Conservation (phyloP, 768 basidiomycete genomes). For the Suillus occidentalis region DNA sequence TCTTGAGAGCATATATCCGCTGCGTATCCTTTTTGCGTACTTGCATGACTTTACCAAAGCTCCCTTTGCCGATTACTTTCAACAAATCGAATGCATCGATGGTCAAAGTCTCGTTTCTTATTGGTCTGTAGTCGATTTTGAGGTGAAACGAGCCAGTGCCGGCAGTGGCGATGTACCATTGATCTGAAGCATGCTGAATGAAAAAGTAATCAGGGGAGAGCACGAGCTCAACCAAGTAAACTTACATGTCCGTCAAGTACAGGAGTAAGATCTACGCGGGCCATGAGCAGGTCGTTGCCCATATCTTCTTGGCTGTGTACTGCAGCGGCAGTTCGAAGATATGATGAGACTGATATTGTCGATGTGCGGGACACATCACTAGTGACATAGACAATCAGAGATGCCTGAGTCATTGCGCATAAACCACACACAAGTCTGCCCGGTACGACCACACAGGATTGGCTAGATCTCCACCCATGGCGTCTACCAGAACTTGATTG, state of each 20-base stretch:
- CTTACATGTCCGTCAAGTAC: slow-evolving; percentile 75
- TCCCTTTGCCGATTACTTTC: slow-evolving; percentile 97
- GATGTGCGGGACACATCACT: slow-evolving; percentile 96
- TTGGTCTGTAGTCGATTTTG: slow-evolving; percentile 92
- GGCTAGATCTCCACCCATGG: slow-evolving; percentile 88
- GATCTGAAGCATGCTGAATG: slow-evolving; percentile 76
- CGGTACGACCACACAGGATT: slow-evolving; percentile 95
- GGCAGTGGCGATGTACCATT: slow-evolving; percentile 84
- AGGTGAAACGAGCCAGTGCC: slow-evolving; percentile 93
- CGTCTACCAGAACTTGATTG: slow-evolving; percentile 96
- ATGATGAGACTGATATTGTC: slow-evolving; percentile 88
- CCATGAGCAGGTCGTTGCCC: slow-evolving; percentile 95
- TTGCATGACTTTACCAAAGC: slow-evolving; percentile 99
- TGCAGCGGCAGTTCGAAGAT: slow-evolving; percentile 79
- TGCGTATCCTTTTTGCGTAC: slow-evolving; percentile 98
- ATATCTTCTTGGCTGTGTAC: slow-evolving; percentile 84
- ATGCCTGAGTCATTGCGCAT: neutral
- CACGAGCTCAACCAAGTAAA: slow-evolving; percentile 9
- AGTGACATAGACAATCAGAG: slow-evolving; percentile 12
- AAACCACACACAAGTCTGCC: slow-evolving; percentile 80
- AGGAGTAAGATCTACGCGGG: slow-evolving; percentile 87
- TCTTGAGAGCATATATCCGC: slow-evolving; percentile 97
- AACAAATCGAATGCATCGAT: slow-evolving; percentile 96
- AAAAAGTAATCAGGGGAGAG: slow-evolving; percentile 14
- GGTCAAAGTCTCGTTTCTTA: slow-evolving; percentile 79